Percentiles rank a stretch among this genome's conserved stretches.
phyloP scores from a whole-genome alignment of 1,139 yeast species.

The Protomyces arabidopsidicola region DNA sequence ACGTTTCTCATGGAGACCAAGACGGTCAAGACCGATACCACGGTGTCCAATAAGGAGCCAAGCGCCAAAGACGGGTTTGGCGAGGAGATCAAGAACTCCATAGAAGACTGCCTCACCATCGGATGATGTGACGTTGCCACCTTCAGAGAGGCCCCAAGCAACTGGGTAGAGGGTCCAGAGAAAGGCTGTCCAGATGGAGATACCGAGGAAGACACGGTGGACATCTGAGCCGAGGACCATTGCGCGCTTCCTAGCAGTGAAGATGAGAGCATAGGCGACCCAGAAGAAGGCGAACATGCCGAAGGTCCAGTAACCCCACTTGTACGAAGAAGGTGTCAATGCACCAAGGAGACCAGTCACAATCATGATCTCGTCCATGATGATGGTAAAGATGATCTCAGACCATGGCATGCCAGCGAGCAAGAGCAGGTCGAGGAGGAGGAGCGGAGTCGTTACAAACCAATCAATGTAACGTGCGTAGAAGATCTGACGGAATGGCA shows the following conservation, averaged over 20 bases:
- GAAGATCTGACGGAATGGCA: slow-evolving; percentile 53
- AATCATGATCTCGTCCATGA: slow-evolving; percentile 41
- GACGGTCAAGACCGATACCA: slow-evolving; percentile 20
- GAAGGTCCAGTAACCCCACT: slow-evolving; percentile 59
- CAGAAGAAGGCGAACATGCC: slow-evolving; percentile 38
- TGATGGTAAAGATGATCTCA: slow-evolving; percentile 20
- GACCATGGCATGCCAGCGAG: slow-evolving; percentile 36
- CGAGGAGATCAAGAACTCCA: slow-evolving; percentile 51
- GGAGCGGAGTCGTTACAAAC: slow-evolving; percentile 60
- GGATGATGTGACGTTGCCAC: slow-evolving; percentile 57
- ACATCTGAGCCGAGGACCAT: slow-evolving; percentile 32
- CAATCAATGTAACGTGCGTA: slow-evolving; percentile 64
- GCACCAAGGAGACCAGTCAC: slow-evolving; percentile 36
- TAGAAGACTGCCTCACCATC: slow-evolving; percentile 58
- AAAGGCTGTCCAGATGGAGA: slow-evolving; percentile 40
- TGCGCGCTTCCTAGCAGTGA: slow-evolving; percentile 31
- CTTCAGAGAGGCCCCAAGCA: slow-evolving; percentile 56
- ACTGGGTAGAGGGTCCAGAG: slow-evolving; percentile 52
- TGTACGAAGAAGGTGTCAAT: slow-evolving; percentile 48
- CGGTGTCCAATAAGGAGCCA: slow-evolving; percentile 25
- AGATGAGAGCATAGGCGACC: slow-evolving; percentile 31
- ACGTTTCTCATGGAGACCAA: slow-evolving; percentile 16
- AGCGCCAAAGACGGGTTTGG: slow-evolving; percentile 28
- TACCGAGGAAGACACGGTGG: slow-evolving; percentile 31
- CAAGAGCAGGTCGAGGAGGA: slow-evolving; percentile 44